Evolutionary conservation across 805 yeast species (phyloP).

Genomic region (Myxozyma monticola): DNA sequence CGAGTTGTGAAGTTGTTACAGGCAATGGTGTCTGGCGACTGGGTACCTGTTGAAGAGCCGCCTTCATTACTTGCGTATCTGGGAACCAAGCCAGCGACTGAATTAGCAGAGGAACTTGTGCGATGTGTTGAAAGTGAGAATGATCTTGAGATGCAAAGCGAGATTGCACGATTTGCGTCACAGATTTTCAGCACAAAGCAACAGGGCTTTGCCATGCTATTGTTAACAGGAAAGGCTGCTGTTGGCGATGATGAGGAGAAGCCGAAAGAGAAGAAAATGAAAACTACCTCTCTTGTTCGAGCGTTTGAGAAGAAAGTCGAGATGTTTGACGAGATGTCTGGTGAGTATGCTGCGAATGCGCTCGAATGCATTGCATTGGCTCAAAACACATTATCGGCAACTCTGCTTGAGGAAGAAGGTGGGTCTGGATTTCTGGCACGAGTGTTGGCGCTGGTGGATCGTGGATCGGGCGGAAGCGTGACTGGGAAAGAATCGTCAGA

Average conservation of each 20-base stretch:
- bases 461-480: conserved; percentile 11
- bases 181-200: conserved; percentile 38
- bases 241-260: conserved; percentile 12
- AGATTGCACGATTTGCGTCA: conserved; percentile 35
- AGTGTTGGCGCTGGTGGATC: conserved; percentile 13
- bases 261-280: conserved; percentile 3
- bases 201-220: conserved; percentile 42
- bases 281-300: conserved; percentile 31
- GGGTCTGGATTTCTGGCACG: conserved; percentile 8
- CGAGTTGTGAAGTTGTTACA: conserved; percentile 58
- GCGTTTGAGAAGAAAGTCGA: conserved; percentile 34
- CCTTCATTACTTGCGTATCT: conserved; percentile 83
- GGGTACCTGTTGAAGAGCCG: conserved; percentile 55
- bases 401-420: conserved; percentile 46
- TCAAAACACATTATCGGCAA: conserved; percentile 73
- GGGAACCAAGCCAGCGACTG: conserved; percentile 61
- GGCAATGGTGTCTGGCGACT: conserved; percentile 30
- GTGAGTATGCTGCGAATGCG: conserved; percentile 50
- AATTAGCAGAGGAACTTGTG: conserved; percentile 60
- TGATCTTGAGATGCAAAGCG: conserved; percentile 26
- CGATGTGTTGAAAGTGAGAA: conserved; percentile 56
- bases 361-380: conserved; percentile 74
- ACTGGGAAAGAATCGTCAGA: conserved; percentile 21
- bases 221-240: conserved; percentile 39
- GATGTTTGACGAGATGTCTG: conserved; percentile 18